Base-by-base conservation (phyloP, 139 green algal genomes). In the Trebouxia sp. region DNA sequence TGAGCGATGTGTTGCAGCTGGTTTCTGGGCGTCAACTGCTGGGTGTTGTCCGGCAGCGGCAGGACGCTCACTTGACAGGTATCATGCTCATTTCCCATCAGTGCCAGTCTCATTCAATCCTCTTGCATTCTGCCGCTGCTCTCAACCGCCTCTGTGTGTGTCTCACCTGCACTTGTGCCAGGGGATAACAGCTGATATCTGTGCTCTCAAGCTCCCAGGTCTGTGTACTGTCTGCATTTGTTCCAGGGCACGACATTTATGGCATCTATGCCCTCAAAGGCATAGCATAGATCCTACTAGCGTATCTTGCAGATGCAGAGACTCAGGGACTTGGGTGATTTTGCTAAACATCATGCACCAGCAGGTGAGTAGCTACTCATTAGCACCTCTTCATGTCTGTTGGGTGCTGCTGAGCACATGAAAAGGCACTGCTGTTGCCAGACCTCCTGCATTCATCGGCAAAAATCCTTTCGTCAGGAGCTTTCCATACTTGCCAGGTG, bases 1-100 rank as follows among this genome's bases (percentile, higher is more conserved):
- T 67, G 43, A 66, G 77, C 0, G 85, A 89, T 42, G 74, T 89
- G 39, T 55, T 89, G 83, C 78, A 82, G 47, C 80, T 89, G 17
- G 85, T 89, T 6, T 78, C 53, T 20, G 85, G 85, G 20, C 65
- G 83, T 24, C 72, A 82, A 51, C 41, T 85, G 62, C 75, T 89
- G 42, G 85, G 85, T 6, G 65, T 39, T 7, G 85, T 89, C 45
- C 65, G 79, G 17, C 65, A 88, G 41, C 75, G 78, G 66, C 75
- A 76, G 12, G 55, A 66, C 39, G 77, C 39, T 14, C 43, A 53
- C 48, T 77, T 85, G 55, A 5, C n/a, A 75, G 56, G 50, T 48
- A 28, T 22, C 17, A n/a, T 45, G 50, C 47, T n/a, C 12, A 30
- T 32, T 37, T 53, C 9, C 37, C 24, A 12, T 6, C 38, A 56